Evolutionary conservation across 345 rosid genomes (phyloP), one percentile per base, ranked within the genome.

Genomic region (Ricinus communis): DNA sequence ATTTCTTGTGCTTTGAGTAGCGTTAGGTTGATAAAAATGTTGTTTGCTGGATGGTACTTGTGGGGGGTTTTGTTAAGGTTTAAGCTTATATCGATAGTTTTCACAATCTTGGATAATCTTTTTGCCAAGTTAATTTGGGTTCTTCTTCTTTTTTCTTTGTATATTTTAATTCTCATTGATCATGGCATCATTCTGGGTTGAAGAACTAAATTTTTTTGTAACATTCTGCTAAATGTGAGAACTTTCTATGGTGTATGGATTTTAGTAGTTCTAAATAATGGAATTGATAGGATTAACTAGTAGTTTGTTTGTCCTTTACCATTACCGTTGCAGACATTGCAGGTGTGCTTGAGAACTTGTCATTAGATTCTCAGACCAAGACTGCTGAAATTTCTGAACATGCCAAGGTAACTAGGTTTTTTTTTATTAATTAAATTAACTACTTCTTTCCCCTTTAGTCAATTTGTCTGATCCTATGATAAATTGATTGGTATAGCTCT

Each of bases 311-410:
- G 61, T 74, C 82, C 83, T 82, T 86, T 0, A 81, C 80, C 50
- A 52, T 59, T 74, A 19, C 24, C 65, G 11, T 76, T 74, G 63
- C 84, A 87, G 89, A 90, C 38, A 80, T 88, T 74, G 85, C 85
- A 72, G 90, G 83, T 78, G 76, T 85, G 61, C 70, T 90, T 68
- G 83, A 85, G 82, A 84, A 82, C 21, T 68, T 91, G 83, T 81
- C 90, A 18, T 62, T 91, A 25, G 83, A 82, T 59, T 81, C 89
- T 28, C 86, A 85, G 70, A 69, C 76, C 51, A 85, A 52, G 75
- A 49, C 80, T 30, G 50, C 57, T 71, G 85, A 79, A 70, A 80
- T 57, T 61, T 41, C 80, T 28, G 82, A 84, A 49, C 70, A 62
- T 30, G 66, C 69, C 25, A 68, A 84, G 90, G 97, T 88, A 81